A percentile compares a stretch with the other conserved stretches of the same genome.
These are phyloP conservation scores for Mortierella sp. DNA, from an alignment of 371 early-diverging fungal genomes.

Conservation along the genomic window DNA sequence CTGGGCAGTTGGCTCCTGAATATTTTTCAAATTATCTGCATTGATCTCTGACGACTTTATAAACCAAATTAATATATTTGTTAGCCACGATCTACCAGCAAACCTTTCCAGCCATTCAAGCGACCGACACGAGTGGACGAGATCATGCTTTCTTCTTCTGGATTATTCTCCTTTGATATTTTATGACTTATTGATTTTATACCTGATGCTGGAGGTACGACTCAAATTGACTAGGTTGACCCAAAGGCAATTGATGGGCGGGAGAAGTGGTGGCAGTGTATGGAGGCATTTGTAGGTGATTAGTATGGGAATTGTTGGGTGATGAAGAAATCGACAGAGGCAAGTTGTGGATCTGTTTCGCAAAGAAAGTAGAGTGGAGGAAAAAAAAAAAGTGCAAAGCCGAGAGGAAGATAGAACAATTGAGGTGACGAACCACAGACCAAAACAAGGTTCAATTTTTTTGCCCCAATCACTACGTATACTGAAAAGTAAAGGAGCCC, in stretches of 20 bases:
- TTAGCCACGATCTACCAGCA: neutral
- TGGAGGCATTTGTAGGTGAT: slow-evolving; percentile 34
- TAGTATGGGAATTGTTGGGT: neutral
- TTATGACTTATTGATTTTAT: slow-evolving; percentile 1
- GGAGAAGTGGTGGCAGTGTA: slow-evolving; percentile 20
- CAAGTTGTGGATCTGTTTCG: neutral
- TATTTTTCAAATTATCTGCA: slow-evolving; percentile 5
- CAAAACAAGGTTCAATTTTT: slow-evolving; percentile 4
- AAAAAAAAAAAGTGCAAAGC: neutral
- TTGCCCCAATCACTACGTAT: slow-evolving; percentile 33
- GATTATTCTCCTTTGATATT: neutral
- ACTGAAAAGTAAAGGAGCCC: neutral
- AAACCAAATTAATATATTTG: neutral
- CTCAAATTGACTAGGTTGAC: slow-evolving; percentile 12
- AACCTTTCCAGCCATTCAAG: neutral
- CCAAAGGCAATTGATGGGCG: slow-evolving; percentile 15
- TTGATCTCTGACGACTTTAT: slow-evolving; percentile 5
- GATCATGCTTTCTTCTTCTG: too few relatives aligned
- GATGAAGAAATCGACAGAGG: neutral
- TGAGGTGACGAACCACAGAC: neutral
- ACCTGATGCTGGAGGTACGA: slow-evolving; percentile 38
- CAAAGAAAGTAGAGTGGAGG: neutral
- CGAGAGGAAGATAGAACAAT: neutral
- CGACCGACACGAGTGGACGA: too few relatives aligned
- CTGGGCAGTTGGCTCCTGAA: slow-evolving; percentile 15